A percentile compares a stretch with the other conserved stretches of the same genome.
These are phyloP conservation scores for Globisporangium nodosum DNA, from an alignment of 352 stramenopile genomes.

Conservation along the genomic window DNA sequence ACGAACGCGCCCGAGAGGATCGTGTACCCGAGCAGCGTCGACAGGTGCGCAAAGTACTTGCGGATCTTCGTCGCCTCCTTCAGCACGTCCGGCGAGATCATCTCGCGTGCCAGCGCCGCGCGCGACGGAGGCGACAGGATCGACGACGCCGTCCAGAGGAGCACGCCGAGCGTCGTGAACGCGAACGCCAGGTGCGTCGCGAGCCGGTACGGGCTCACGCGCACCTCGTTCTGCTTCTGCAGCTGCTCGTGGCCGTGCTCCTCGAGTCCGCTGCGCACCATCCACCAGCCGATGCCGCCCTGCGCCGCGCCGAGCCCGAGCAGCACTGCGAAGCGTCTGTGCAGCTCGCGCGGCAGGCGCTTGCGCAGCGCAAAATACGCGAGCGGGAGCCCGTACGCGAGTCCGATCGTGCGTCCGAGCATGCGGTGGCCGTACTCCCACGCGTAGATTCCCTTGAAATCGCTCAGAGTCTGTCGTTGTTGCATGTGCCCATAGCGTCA, in stretches of 20 bases:
- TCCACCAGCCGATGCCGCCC: constrained; percentile 97
- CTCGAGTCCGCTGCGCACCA: constrained; percentile 98
- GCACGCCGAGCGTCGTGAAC: constrained; percentile 93
- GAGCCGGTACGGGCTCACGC: constrained; percentile 96
- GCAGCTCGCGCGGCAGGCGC: constrained; percentile 62
- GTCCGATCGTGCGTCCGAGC: constrained; percentile 92
- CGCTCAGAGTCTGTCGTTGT: constrained; percentile 86
- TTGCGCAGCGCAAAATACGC: constrained; percentile 91
- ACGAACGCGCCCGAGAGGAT: constrained; percentile 93
- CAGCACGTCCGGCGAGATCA: constrained; percentile 74
- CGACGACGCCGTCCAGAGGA: constrained; percentile 94
- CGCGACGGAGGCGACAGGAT: constrained; percentile 76
- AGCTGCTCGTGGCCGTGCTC: constrained; percentile 85
- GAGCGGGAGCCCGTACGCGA: constrained; percentile 91
- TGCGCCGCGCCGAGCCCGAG: constrained; percentile 65
- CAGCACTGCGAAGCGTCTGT: constrained; percentile 58
- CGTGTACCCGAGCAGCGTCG: constrained; percentile 70
- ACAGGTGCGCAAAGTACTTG: constrained; percentile 54
- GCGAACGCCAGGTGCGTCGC: constrained; percentile 96
- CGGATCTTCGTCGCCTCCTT: constrained; percentile 59
- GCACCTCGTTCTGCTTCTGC: constrained; percentile 90
- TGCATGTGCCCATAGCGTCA: neutral
- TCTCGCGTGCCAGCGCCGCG: constrained; percentile 55
- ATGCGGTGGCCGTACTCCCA: constrained; percentile 97
- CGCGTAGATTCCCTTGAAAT: constrained; percentile 99